Percentiles rank a stretch among this genome's conserved stretches.
phyloP scores from a whole-genome alignment of 345 rosid species.

The Gossypium arboreum region DNA sequence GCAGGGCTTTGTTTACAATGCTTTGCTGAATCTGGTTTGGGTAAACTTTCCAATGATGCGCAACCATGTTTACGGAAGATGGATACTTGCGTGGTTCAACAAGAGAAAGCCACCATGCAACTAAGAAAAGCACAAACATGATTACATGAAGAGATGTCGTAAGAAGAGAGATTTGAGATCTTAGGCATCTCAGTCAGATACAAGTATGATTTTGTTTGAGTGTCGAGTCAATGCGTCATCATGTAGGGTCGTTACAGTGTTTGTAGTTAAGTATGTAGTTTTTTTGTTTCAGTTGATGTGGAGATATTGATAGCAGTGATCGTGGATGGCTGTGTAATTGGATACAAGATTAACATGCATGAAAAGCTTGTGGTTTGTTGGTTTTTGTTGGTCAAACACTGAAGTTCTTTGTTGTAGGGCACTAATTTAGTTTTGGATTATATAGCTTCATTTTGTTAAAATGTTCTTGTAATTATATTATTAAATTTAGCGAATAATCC shows the following conservation, averaged over 20 bases:
- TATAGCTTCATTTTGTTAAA: no score
- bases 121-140: constrained; percentile 4
- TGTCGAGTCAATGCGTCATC: not conserved
- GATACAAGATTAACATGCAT: no score
- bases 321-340: no score
- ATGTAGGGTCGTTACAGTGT: not conserved
- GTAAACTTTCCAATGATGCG: constrained; percentile 35
- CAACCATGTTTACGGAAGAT: constrained; percentile 54
- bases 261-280: not conserved
- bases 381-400: no score
- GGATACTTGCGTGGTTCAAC: constrained; percentile 31
- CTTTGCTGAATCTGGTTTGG: constrained; percentile 32
- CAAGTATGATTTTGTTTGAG: not conserved
- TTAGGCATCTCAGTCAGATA: no score
- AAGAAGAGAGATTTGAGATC: not conserved
- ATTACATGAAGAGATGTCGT: not conserved
- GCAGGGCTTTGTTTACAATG: constrained; percentile 31
- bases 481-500: no score
- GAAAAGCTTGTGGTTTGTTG: no score
- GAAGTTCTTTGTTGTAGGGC: no score
- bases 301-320: no score
- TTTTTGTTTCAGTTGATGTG: not conserved
- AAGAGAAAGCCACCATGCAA: constrained; percentile 10
- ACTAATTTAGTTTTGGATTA: no score
- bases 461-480: no score